Base-by-base conservation (phyloP, 2,329 filamentous ascomycete species). In the Aureobasidium namibiae region DNA sequence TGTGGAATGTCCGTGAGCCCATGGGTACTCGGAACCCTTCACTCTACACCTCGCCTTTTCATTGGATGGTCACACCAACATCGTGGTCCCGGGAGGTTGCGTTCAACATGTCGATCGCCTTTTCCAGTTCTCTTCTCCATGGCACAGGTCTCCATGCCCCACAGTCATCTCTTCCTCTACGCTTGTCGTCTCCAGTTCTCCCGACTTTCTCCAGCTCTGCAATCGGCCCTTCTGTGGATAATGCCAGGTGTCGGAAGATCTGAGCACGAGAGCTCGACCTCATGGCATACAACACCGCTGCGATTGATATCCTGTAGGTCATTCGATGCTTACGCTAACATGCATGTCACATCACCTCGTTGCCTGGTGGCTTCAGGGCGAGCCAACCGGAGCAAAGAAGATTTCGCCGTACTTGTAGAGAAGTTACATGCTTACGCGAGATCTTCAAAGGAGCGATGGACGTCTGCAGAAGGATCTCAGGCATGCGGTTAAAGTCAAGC, bases 161-260 rank as follows among this genome's bases (percentile, higher is more conserved):
- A 61, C 38, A 74, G 62, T 50, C 50, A 24, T 21, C 50, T n/a
- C 9, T 52, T 73, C 70, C 58, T 73, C 72, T 36, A 78, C 65
- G 63, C 77, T 72, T 9, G 14, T 11, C n/a, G 68, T 73, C 68
- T 85, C 82, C 3, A 87, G 69, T 54, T 14, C 68, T 73, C 68
- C 85, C 82, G 2, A 87, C 68, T 62, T 82, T 80, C 46, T 77
- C 77, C 14, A 88, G 66, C 33, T 56, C 52, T 56, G 52, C 4
- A 44, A 34, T 56, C 52, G 52, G 52, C 29, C 52, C 52, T 56
- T 56, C 52, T 56, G 39, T 44, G 52, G 52, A 56, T 56, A 56
- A 56, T 56, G 39, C 26, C 29, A 34, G 24, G 10, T 14, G 34
- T 31, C 41, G 52, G 52, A 56, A 44, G 52, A 56, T 44, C 45